Conservation (phyloP, 257 asterid genomes). For the Lavandula angustifolia region DNA sequence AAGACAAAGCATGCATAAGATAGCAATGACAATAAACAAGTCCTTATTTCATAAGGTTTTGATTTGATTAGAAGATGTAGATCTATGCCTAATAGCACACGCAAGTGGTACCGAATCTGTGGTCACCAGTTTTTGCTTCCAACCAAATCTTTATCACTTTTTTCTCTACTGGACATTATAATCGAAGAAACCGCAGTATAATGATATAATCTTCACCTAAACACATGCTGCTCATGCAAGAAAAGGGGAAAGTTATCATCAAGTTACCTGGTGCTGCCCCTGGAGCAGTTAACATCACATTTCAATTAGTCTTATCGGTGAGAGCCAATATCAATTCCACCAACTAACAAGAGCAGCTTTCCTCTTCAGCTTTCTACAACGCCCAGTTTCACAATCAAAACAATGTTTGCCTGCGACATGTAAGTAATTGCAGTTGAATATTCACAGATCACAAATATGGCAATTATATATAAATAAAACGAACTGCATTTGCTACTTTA, state of each 20-base stretch:
- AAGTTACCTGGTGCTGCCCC: slow-evolving; percentile 34
- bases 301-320: slow-evolving; percentile 26
- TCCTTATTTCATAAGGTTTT: neutral
- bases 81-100: slow-evolving; percentile 15
- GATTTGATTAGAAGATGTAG: neutral
- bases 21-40: neutral
- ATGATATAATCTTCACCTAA: slow-evolving; percentile 4
- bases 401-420: neutral
- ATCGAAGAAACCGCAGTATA: slow-evolving; percentile 12
- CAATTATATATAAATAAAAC: neutral
- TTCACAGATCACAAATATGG: neutral
- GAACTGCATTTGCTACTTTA: neutral
- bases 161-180: slow-evolving; percentile 8
- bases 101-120: slow-evolving; percentile 17
- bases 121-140: slow-evolving; percentile 24
- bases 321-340: slow-evolving; percentile 29
- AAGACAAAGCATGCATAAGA: neutral
- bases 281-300: slow-evolving; percentile 38
- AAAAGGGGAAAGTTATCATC: slow-evolving; percentile 15
- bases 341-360: slow-evolving; percentile 17
- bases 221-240: slow-evolving; percentile 18
- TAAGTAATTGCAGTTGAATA: slow-evolving; percentile 6
- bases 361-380: slow-evolving; percentile 6
- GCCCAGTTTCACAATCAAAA: slow-evolving; percentile 4
- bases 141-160: slow-evolving; percentile 1